Base-by-base conservation (phyloP, 1,139 yeast species). In the Hyphopichia fennica region DNA sequence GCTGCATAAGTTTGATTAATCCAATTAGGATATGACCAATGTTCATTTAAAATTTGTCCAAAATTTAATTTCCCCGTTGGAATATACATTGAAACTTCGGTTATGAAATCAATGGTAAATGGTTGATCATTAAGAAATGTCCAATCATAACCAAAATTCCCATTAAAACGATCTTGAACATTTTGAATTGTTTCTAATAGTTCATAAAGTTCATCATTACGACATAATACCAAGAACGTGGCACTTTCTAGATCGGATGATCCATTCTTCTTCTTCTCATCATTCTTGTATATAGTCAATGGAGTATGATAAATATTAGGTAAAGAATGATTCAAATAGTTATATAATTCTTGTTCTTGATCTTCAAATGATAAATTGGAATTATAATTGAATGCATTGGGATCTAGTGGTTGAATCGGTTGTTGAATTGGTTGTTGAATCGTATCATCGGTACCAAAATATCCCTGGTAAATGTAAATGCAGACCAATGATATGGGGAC, bases 91-190 rank as follows among this genome's bases (percentile, higher is more conserved):
- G 57, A 40, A 5, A 67, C 43, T 11, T 52, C 41, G 37, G 47
- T 47, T 4, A 62, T 56, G 45, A 69, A 67, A n/a, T 53, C 55
- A 3, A 43, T 44, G 17, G 52, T 45, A 41, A 69, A 69, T 3
- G 63, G 62, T 38, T 54, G 53, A 45, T 69, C 70, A 48, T 69
- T 69, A 10, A 68, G 49, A 49, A 68, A 66, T 3, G 67, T 65
- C 54, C 59, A 68, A 43, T 68, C 72, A 45, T 68, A 65, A 41
- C 61, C 48, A 60, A 62, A 84, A 42, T 76, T 65, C 29, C 67
- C 56, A 64, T 88, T 87, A 67, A 87, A 88, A 38, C 93, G 72
- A 54, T 79, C 83, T 64, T 88, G 91, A 30, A 87, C 77, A 39
- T 77, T 70, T 42, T 79, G 74, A 37, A 88, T 80, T 4, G 95